Evolutionary conservation across 176 grass and related monocot species (phyloP).

Genomic region (Rhipidocladum racemiflorum): DNA sequence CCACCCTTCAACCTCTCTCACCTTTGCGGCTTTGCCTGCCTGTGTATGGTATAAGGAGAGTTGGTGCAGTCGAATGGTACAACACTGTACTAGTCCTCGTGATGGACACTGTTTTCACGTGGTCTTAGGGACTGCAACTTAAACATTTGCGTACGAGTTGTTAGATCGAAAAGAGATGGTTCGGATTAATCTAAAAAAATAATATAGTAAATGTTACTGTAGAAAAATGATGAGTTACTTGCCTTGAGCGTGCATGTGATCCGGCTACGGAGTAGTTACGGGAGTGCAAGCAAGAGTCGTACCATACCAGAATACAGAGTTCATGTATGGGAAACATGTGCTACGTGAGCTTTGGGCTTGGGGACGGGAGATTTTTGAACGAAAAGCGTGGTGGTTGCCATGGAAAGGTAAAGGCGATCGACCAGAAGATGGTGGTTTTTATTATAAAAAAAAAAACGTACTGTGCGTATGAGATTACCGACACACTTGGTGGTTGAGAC

Average conservation of each 20-base stretch:
- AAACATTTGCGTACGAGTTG: too few relatives aligned
- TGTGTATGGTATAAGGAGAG: not conserved
- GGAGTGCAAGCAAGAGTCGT: not conserved
- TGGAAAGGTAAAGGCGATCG: not conserved
- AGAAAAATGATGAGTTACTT: too few relatives aligned
- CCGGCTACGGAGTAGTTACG: not conserved
- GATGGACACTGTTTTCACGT: too few relatives aligned
- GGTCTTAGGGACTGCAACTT: too few relatives aligned
- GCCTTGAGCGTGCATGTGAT: slow-evolving; percentile 20
- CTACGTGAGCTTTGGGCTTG: not conserved
- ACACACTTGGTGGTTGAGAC: slow-evolving; percentile 36
- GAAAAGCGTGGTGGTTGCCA: slow-evolving; percentile 32
- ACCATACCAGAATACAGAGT: not conserved
- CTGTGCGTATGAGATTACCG: slow-evolving; percentile 4
- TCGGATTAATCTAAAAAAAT: too few relatives aligned
- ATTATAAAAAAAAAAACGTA: not conserved
- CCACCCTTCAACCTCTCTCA: not conserved
- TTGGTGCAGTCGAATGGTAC: not conserved
- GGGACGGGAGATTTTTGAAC: slow-evolving; percentile 16
- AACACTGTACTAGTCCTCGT: not conserved
- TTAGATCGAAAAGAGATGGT: too few relatives aligned
- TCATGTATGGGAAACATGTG: not conserved
- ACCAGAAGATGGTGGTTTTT: not conserved
- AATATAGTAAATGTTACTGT: too few relatives aligned
- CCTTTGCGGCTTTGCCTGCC: not conserved